These are phyloP conservation scores for Schizothecium vesticola DNA, from an alignment of 495 filamentous ascomycete species.

Conservation along the genomic window DNA sequence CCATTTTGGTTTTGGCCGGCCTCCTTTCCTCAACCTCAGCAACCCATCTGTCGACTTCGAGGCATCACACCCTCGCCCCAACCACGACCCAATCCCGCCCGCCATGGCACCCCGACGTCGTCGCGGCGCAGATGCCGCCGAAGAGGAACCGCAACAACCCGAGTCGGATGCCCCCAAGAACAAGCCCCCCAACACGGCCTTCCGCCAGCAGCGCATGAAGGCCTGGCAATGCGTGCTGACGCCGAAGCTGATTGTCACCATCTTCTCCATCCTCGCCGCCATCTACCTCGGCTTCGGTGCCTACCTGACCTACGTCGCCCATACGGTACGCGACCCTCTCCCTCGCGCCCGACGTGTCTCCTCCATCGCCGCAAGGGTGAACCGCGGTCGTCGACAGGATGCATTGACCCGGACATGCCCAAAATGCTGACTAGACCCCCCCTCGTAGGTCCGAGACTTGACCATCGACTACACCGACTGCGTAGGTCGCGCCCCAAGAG, in stretches of 20 bases:
- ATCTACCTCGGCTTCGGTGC: slow-evolving; percentile 34
- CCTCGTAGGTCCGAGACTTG: slow-evolving; percentile 77
- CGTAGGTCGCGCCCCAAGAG: slow-evolving; percentile 40
- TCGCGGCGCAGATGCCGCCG: slow-evolving; percentile 23
- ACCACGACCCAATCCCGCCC: slow-evolving; percentile 5
- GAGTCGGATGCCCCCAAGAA: slow-evolving; percentile 28
- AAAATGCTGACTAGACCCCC: slow-evolving; percentile 21
- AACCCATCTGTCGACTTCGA: not conserved
- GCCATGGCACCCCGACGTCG: slow-evolving; percentile 33
- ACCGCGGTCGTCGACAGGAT: not conserved
- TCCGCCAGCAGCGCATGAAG: slow-evolving; percentile 35
- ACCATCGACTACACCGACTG: slow-evolving; percentile 87
- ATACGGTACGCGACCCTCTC: slow-evolving; percentile 22
- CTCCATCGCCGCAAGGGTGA: not conserved
- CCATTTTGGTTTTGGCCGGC: not conserved
- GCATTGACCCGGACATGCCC: not conserved
- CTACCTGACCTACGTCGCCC: slow-evolving; percentile 29
- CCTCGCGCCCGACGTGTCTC: not conserved
- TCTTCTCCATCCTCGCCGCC: slow-evolving; percentile 32
- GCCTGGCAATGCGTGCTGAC: slow-evolving; percentile 37
- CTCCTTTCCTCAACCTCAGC: slow-evolving; percentile 15
- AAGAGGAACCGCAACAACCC: slow-evolving; percentile 15
- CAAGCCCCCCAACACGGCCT: slow-evolving; percentile 33
- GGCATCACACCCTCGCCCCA: slow-evolving; percentile 2
- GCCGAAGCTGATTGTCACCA: slow-evolving; percentile 33